Base-by-base conservation (phyloP, 2,329 filamentous ascomycete species). In the Pseudopyricularia javanii region DNA sequence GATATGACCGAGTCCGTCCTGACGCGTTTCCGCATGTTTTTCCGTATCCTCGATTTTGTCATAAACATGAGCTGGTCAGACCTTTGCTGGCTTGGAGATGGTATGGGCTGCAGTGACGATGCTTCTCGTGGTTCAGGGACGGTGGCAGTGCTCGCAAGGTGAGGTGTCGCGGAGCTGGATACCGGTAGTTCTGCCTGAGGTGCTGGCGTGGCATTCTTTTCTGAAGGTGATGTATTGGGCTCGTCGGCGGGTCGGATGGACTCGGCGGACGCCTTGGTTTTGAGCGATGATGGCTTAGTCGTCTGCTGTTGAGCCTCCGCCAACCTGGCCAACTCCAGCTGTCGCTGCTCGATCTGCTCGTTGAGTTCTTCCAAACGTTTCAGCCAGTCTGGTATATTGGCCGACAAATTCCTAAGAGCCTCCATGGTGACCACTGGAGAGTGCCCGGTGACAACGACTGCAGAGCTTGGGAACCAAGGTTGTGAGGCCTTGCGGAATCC, bases 361-460 rank as follows among this genome's bases (percentile, higher is more conserved):
- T 73, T 81, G 54, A 85, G 72, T 51, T 82, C 75, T 56, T 82
- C 76, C 47, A 85, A 72, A 22, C 77, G 74, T 54, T 68, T 68
- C 35, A 78, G 68, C 81, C 81, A 85, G 62, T 76, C 73, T 15
- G 80, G 81, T 43, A 82, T 71, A 55, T 81, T 78, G 57, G 64
- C 69, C 52, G 71, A 69, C 35, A 85, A 69, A 54, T 74, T 74
- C 53, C 69, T 74, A 53, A 85, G 66, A 28, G 79, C 75, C 55
- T 83, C 80, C 67, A 78, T 76, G 56, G 71, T 69, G 50, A 64
- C 26, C 17, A 32, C 26, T 14, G 26, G 7, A 24, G 47, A 20
- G 15, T 28, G 14, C 26, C n/a, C 17, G 26, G 32, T 14, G 47
- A 15, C 26, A 28, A 14, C 17, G 47, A 22, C n/a, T n/a, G n/a